Evolutionary conservation across 108 stramenopile species (phyloP), one percentile per base, ranked within the genome.

Genomic region (Chaetoceros muelleri): DNA sequence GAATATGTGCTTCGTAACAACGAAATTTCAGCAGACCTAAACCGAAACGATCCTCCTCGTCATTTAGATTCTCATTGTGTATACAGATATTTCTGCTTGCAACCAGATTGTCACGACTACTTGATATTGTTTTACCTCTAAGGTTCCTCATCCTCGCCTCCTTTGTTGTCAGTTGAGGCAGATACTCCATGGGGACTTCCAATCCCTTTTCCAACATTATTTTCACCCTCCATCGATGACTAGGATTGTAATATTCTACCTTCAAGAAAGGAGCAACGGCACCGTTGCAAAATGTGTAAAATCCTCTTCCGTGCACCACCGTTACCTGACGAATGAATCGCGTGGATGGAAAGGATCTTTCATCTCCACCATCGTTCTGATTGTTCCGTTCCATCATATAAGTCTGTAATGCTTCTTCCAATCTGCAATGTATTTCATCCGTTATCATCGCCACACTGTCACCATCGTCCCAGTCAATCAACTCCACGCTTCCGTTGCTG

Each of bases 1-100:
- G 90, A 46, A 93, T 93, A 52, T 93, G 90, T 25, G 85, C 90
- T 58, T 93, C 90, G 48, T 93, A 93, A 56, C 86, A 93, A 61
- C 83, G 75, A 53, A 88, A 88, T 48, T 58, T 66, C 31, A 93
- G 64, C 2, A 76, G 52, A 10, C 70, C 68, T 13, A 48, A 53
- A 18, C 30, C 53, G 17, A 34, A 55, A 1, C 54, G 67, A 26
- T 60, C 55, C 20, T 66, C 72, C 2, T 30, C 34, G 0, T 47
- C 60, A 3, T 24, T 26, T 19, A 45, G 34, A n/a, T 34, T 46
- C n/a, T n/a, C n/a, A n/a, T n/a, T n/a, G n/a, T n/a, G n/a, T n/a
- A n/a, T n/a, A n/a, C n/a, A n/a, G n/a, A n/a, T n/a, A 49, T 46
- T 48, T 26, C 25, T 53, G 19, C 18, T 17, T 44, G 24, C 56